Evolutionary conservation across 2,329 filamentous ascomycete species (phyloP).

Genomic region (Blastomyces silverae): DNA sequence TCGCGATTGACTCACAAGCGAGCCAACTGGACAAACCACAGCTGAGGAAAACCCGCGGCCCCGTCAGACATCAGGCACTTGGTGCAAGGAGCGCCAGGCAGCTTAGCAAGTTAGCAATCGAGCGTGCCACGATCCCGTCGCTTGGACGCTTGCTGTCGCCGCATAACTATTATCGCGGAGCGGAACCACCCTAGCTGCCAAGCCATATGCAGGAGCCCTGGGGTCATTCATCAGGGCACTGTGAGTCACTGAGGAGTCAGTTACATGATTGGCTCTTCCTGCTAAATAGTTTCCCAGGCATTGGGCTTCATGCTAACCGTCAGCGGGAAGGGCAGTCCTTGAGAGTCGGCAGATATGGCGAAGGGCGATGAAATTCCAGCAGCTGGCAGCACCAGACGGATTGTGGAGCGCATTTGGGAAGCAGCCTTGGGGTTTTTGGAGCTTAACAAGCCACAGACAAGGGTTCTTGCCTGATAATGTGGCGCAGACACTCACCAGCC

Average conservation of each 20-base stretch:
- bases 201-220: background rate
- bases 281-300: background rate
- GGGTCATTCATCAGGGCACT: background rate
- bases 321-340: background rate
- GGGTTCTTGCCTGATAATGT: background rate
- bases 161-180: background rate
- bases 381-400: too few species aligned
- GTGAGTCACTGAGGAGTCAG: background rate
- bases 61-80: background rate
- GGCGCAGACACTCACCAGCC: background rate
- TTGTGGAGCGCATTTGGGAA: too few species aligned
- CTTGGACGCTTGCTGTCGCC: background rate
- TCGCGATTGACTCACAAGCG: conserved; percentile 3
- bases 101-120: background rate
- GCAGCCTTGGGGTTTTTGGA: too few species aligned
- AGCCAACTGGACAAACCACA: background rate
- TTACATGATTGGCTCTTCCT: background rate
- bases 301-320: background rate
- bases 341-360: background rate
- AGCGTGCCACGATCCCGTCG: background rate
- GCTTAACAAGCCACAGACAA: too few species aligned
- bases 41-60: background rate
- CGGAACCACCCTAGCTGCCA: background rate
- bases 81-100: background rate
- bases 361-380: too few species aligned